Evolutionary conservation across 345 rosid genomes (phyloP).

Genomic region (Garcia nutans): DNA sequence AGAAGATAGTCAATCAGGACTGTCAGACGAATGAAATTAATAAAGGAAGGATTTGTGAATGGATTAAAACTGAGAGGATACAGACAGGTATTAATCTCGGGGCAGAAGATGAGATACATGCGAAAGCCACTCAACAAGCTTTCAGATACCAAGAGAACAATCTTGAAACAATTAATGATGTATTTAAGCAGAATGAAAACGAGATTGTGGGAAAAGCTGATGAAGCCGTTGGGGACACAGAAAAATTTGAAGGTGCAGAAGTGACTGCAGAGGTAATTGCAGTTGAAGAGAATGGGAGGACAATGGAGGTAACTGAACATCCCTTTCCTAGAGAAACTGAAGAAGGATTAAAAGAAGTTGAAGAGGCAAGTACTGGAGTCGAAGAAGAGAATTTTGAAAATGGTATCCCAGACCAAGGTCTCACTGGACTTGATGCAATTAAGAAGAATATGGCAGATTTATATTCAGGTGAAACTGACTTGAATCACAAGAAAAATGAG

Average conservation of each 20-base stretch:
- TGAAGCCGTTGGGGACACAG: conserved; percentile 26
- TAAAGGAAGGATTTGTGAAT: neutral
- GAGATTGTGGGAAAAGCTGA: conserved; percentile 24
- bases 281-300: conserved; percentile 28
- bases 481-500: conserved; percentile 34
- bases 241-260: conserved; percentile 25
- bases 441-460: conserved; percentile 38
- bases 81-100: conserved; percentile 32
- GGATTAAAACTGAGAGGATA: conserved; percentile 23
- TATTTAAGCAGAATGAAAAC: conserved; percentile 20
- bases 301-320: conserved; percentile 30
- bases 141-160: conserved; percentile 19
- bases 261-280: conserved; percentile 21
- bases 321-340: conserved; percentile 35
- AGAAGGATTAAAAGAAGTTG: conserved; percentile 39
- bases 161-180: conserved; percentile 28
- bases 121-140: conserved; percentile 28
- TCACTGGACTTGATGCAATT: conserved; percentile 33
- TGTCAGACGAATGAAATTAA: conserved; percentile 17
- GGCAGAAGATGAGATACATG: conserved; percentile 31
- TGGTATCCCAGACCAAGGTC: conserved; percentile 36
- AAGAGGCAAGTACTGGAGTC: conserved; percentile 36
- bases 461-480: conserved; percentile 31
- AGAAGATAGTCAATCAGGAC: conserved; percentile 10
- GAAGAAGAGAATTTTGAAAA: conserved; percentile 40